Percentiles rank a stretch among this genome's conserved stretches.
Conservation (phyloP, 2,329 filamentous ascomycete genomes). For the Trichoderma simmonsii region DNA sequence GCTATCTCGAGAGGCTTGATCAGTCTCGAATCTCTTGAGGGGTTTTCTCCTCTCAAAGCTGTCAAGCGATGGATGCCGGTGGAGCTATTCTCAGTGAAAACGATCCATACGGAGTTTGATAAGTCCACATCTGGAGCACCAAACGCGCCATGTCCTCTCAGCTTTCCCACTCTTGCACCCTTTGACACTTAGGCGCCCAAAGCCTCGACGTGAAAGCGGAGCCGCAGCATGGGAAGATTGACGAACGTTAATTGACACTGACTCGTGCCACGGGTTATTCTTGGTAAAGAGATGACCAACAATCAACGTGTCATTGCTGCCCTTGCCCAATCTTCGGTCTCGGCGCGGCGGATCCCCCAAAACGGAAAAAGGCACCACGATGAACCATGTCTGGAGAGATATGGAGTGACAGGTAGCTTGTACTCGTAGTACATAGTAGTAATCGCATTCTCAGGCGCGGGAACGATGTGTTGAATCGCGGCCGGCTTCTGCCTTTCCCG, state of each 20-base stretch:
- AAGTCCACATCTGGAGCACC: not conserved
- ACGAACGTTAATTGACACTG: not conserved
- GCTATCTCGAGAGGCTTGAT: not conserved
- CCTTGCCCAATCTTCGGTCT: not conserved
- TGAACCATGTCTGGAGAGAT: not conserved
- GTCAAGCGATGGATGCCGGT: not conserved
- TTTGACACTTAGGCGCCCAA: not conserved
- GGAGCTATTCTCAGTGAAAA: not conserved
- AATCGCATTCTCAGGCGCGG: not conserved
- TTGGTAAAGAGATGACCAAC: not conserved
- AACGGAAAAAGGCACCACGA: not conserved
- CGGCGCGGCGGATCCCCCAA: not conserved
- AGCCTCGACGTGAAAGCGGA: slow-evolving; percentile 3
- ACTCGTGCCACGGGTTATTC: not conserved
- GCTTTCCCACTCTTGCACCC: not conserved
- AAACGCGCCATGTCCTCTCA: slow-evolving; percentile 9
- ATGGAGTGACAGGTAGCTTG: not conserved
- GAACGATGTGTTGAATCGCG: not conserved
- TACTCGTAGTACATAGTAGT: not conserved
- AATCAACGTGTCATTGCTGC: slow-evolving; percentile 4
- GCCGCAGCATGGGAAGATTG: not conserved
- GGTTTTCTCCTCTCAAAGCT: not conserved
- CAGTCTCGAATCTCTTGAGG: not conserved
- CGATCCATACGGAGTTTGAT: not conserved
- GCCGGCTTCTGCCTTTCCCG: slow-evolving; percentile 1